Conservation (phyloP, 192 early-diverging fungal species). For the Backusella westeae region DNA sequence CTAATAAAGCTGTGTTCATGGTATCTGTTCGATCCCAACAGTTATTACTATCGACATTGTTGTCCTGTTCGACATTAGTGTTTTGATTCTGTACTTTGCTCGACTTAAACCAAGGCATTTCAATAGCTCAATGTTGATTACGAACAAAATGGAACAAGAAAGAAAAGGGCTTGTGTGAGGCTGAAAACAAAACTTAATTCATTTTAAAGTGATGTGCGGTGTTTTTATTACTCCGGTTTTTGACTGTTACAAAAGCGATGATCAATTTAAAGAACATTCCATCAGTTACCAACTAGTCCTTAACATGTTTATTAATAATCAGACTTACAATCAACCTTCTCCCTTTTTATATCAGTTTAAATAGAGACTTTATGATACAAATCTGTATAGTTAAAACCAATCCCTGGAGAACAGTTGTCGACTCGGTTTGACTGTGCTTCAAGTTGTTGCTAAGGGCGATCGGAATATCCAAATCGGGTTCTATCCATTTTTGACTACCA, state of each 20-base stretch:
- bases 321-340: no score
- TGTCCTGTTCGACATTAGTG: neutral
- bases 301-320: no score
- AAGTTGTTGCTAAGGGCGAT: no score
- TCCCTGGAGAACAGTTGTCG: no score
- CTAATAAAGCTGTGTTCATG: neutral
- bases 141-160: neutral
- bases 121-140: neutral
- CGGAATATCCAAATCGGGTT: no score
- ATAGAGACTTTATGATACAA: no score
- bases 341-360: no score
- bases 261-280: no score
- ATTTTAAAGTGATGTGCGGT: neutral
- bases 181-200: neutral
- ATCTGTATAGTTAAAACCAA: no score
- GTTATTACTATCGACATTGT: neutral
- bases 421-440: no score
- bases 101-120: neutral
- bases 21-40: neutral
- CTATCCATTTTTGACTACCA: no score
- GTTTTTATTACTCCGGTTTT: neutral
- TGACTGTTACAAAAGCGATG: neutral
- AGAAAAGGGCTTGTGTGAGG: neutral
- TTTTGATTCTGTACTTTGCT: neutral
- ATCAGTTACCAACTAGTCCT: no score